Conservation (phyloP, 805 yeast species). For the Candida ascalaphidarum region DNA sequence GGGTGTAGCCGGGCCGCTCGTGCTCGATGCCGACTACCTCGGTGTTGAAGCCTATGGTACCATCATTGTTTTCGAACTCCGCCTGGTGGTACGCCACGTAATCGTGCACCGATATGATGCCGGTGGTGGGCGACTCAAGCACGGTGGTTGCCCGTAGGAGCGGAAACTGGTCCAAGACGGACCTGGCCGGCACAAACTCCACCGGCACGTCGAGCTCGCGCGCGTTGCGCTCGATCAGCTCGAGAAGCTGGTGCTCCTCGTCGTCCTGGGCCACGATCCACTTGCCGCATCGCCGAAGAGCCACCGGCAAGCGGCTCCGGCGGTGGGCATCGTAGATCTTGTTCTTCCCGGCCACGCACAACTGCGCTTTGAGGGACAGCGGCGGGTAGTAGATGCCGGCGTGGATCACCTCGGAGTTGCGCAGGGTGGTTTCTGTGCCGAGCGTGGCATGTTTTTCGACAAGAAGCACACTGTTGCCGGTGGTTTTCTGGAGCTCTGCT, state of each 20-base stretch:
- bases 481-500: constrained; percentile 44
- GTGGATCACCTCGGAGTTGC: constrained; percentile 90
- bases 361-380: constrained; percentile 52
- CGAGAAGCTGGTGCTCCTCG: constrained; percentile 50
- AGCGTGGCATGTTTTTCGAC: constrained; percentile 58
- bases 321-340: constrained; percentile 50
- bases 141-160: constrained; percentile 51
- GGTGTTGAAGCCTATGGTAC: constrained; percentile 59
- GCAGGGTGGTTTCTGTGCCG: constrained; percentile 80
- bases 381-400: constrained; percentile 82
- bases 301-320: constrained; percentile 30
- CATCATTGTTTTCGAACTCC: constrained; percentile 46
- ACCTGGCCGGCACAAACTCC: constrained; percentile 38
- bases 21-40: constrained; percentile 36
- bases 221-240: constrained; percentile 43
- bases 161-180: constrained; percentile 52
- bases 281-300: constrained; percentile 62
- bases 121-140: constrained; percentile 72
- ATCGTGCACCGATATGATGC: constrained; percentile 78
- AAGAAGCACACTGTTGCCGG: constrained; percentile 48
- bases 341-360: constrained; percentile 72
- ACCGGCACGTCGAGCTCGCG: constrained; percentile 47
- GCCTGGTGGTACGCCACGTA: constrained; percentile 53
- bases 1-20: constrained; percentile 15
- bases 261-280: constrained; percentile 83